phyloP scores from a whole-genome alignment of 352 stramenopile species.

The Phytophthora agathidicida region DNA sequence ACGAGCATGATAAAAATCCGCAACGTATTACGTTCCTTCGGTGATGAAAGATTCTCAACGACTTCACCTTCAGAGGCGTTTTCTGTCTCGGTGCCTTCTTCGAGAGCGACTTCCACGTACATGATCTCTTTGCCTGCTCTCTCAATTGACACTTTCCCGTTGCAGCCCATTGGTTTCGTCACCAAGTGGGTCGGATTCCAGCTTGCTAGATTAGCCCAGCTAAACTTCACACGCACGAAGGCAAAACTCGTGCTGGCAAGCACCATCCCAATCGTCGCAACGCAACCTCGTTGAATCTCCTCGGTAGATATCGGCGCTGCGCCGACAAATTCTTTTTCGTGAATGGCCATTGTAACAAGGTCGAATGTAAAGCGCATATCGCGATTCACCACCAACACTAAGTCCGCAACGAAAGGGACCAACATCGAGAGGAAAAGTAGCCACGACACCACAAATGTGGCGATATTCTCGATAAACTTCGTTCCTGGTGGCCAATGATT shows the following conservation, averaged over 20 bases:
- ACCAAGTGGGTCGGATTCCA: constrained; percentile 23
- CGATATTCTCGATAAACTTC: background rate
- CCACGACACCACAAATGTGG: constrained; percentile 20
- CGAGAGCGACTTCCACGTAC: constrained; percentile 14
- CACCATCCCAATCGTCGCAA: constrained; percentile 15
- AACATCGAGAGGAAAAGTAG: constrained; percentile 31
- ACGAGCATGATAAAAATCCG: background rate
- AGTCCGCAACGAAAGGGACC: constrained; percentile 36
- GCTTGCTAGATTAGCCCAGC: constrained; percentile 6
- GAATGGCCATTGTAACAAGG: constrained; percentile 15
- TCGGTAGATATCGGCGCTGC: constrained; percentile 33
- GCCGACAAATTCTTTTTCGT: constrained; percentile 36
- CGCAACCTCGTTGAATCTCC: constrained; percentile 35
- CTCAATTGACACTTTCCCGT: background rate
- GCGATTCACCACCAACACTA: constrained; percentile 40
- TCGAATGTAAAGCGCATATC: constrained; percentile 51
- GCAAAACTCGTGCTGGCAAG: constrained; percentile 11
- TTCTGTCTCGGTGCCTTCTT: constrained; percentile 5
- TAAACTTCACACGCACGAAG: background rate
- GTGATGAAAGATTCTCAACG: background rate
- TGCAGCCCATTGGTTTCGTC: background rate
- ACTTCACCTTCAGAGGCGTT: background rate
- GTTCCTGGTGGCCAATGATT: background rate
- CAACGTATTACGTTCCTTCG: background rate
- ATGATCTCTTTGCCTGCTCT: background rate